Evolutionary conservation across 2,329 filamentous ascomycete species (phyloP), one percentile per base, ranked within the genome.

Genomic region (Fusarium tuaranense): DNA sequence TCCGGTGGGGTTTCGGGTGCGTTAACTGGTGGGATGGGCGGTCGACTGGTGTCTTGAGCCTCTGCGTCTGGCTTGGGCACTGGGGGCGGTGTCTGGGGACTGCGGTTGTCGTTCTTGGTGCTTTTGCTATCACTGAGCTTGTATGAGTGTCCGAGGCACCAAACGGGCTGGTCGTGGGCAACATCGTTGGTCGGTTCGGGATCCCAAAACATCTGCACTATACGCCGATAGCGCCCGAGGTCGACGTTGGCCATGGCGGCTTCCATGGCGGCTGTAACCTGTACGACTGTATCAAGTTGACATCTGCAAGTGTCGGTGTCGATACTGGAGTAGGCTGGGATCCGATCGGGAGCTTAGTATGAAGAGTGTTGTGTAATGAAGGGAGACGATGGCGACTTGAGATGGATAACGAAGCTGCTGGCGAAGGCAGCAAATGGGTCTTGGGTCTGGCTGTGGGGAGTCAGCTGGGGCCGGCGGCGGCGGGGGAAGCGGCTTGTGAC

Each of bases 161-260:
- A 98, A 72, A 97, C 94, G 14, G 94, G 91, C 38, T 90, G 87
- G 72, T 92, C 88, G 41, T 89, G 87, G 68, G 85, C 82, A 67
- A 91, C 87, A 81, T 97, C 92, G 84, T 98, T 98, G 72, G 89
- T 91, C 7, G 95, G 95, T 74, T 95, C 92, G 0, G 95, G 95
- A 78, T 98, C 95, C 93, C 95, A 98, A 80, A 98, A 92, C 85
- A 94, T 95, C 84, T 96, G 94, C 70, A 98, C 92, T 78, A 98
- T 91, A 73, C 93, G 93, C 83, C 94, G 94, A 71, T 88, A 88
- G 76, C 93, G 92, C 76, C 93, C 90, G 70, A 97, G 86, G 79
- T 97, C 94, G 66, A 93, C 90, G 67, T 89, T 91, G 39, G 86
- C 85, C 72, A 87, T 80, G 55, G 81, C 78, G 32, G 79, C 80